Evolutionary conservation across 108 stramenopile genomes (phyloP).

Genomic region (Cyclotella atomus): DNA sequence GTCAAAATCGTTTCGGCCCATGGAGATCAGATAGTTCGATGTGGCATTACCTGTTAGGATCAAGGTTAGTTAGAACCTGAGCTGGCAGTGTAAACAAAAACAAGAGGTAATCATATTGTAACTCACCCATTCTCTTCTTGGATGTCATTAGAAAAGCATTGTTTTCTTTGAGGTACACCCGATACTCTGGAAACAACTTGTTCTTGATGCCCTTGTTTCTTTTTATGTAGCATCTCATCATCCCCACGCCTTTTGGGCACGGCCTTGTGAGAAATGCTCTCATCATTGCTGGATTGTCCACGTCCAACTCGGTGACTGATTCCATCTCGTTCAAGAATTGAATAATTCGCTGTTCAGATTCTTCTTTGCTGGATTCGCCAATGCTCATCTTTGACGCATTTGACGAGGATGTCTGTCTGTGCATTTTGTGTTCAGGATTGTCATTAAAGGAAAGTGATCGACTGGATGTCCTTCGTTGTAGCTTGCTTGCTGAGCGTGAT

Average conservation of each 20-base stretch:
- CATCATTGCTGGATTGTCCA: conserved; percentile 49
- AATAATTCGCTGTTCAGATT: conserved; percentile 14
- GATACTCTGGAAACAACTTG: conserved; percentile 84
- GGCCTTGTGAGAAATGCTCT: conserved; percentile 72
- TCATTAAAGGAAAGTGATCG: conserved; percentile 30
- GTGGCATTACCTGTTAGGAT: no score
- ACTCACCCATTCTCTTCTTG: conserved; percentile 84
- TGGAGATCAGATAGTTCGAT: conserved; percentile 87
- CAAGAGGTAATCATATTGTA: no score
- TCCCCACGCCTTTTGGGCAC: conserved; percentile 65
- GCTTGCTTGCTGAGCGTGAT: conserved; percentile 3
- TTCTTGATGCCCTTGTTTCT: conserved; percentile 76
- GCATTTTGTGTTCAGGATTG: neutral
- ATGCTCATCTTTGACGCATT: neutral
- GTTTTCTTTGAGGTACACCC: conserved; percentile 64
- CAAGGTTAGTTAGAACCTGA: no score
- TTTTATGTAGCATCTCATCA: conserved; percentile 84
- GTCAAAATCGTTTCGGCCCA: conserved; percentile 74
- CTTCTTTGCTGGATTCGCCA: conserved; percentile 8
- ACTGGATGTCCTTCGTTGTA: conserved; percentile 13
- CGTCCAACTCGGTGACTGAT: conserved; percentile 42
- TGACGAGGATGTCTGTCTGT: neutral
- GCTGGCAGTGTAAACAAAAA: no score
- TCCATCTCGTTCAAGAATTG: conserved; percentile 19
- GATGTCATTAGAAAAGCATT: conserved; percentile 83